These are phyloP conservation scores for Globisporangium uncinulatum DNA, from an alignment of 352 stramenopile species.

Conservation along the genomic window DNA sequence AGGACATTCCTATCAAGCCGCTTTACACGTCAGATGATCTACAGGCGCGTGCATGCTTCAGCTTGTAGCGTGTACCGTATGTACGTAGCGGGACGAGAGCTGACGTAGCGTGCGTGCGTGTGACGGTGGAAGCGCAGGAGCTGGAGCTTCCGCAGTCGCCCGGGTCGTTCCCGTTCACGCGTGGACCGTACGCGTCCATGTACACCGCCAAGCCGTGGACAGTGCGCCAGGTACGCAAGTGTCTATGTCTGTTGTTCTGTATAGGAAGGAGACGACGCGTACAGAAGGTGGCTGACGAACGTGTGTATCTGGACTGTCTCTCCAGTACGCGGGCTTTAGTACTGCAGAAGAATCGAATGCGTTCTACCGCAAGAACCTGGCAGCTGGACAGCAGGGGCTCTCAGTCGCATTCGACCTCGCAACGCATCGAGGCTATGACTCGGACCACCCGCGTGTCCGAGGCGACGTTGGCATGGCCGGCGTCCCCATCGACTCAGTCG, in stretches of 20 bases:
- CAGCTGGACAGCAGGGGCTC: slow-evolving; percentile 88
- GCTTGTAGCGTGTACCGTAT: too few species aligned
- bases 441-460: slow-evolving; percentile 91
- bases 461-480: slow-evolving; percentile 98
- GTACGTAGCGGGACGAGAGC: too few species aligned
- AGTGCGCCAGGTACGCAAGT: slow-evolving; percentile 66
- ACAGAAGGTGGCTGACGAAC: too few species aligned
- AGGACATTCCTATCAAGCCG: slow-evolving; percentile 94
- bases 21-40: slow-evolving; percentile 90
- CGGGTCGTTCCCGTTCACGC: slow-evolving; percentile 89
- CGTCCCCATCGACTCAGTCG: slow-evolving; percentile 94
- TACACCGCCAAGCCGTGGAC: slow-evolving; percentile 95
- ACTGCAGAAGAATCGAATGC: slow-evolving; percentile 96
- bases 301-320: neutral
- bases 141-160: slow-evolving; percentile 63
- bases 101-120: too few species aligned
- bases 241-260: neutral
- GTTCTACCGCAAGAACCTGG: slow-evolving; percentile 95
- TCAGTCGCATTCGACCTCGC: slow-evolving; percentile 97
- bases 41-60: slow-evolving; percentile 19
- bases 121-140: slow-evolving; percentile 13
- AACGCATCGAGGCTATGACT: slow-evolving; percentile 98
- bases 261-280: too few species aligned
- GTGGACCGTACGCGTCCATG: slow-evolving; percentile 96
- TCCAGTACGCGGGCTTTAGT: slow-evolving; percentile 94